Conservation (phyloP, 2,329 filamentous ascomycete species). For the Neofusicoccum ribis region DNA sequence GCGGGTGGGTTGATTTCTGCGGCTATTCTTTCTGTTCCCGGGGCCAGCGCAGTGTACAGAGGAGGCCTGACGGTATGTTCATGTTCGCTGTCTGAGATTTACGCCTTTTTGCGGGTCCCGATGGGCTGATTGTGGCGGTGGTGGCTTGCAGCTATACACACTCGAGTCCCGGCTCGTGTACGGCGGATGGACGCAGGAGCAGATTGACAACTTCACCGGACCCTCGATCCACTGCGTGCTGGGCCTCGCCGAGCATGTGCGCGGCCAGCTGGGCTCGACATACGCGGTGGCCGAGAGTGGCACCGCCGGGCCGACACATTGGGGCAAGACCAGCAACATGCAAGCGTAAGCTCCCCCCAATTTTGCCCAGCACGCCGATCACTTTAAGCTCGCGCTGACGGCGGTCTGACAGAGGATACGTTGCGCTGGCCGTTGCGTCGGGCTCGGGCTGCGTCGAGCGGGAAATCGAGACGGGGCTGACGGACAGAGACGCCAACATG, state of each 20-base stretch:
- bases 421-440: slow-evolving; percentile 60
- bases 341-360: slow-evolving; percentile 45
- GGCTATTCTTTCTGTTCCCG: slow-evolving; percentile 58
- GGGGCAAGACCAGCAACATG: slow-evolving; percentile 55
- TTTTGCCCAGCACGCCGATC: not conserved
- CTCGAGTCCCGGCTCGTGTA: slow-evolving; percentile 58
- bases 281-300: slow-evolving; percentile 62
- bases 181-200: slow-evolving; percentile 60
- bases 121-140: not conserved
- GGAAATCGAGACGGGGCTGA: slow-evolving; percentile 58
- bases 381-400: not conserved
- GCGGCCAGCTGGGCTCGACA: slow-evolving; percentile 55
- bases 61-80: slow-evolving; percentile 45
- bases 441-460: slow-evolving; percentile 52
- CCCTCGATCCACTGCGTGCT: slow-evolving; percentile 60
- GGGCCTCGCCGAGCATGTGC: slow-evolving; percentile 57
- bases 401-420: slow-evolving; percentile 53
- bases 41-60: slow-evolving; percentile 60
- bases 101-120: not conserved
- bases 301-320: slow-evolving; percentile 62
- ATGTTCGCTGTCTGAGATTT: not conserved
- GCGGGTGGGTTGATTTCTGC: slow-evolving; percentile 64
- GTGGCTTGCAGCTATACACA: slow-evolving; percentile 51
- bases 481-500: slow-evolving; percentile 62
- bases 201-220: slow-evolving; percentile 56